Base-by-base conservation (phyloP, 306 rosid genomes). In the Abrus pulchellus region DNA sequence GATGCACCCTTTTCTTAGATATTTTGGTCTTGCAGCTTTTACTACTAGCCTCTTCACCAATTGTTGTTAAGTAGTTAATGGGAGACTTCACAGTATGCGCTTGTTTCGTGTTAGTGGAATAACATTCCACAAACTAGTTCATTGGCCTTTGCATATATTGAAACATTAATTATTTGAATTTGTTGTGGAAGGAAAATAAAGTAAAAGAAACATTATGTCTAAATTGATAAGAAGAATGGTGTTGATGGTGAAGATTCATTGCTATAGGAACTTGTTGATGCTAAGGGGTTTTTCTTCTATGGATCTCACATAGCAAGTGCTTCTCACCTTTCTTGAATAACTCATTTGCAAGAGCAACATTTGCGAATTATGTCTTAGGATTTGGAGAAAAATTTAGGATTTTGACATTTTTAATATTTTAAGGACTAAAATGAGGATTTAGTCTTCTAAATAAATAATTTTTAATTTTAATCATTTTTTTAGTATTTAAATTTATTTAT, bases 301-400 rank as follows among this genome's bases (percentile, higher is more conserved):
- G 98, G 88, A 95, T 95, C 90, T 95, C 98, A 44, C 99, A 95
- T 1, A 95, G 82, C 79, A 93, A 82, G 62, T 95, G 97, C 75
- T 95, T 95, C 85, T 91, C 98, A 10, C 99, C 99, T 54, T 85
- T 95, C 82, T 90, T 91, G 89, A 95, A 95, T 47, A 89, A 93
- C 53, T 95, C 99, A 74, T 95, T 95, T 0, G 99, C 99, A 41
- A 95, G 20, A 20, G 20, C 20, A 20, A 20, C 20, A 0, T 20
- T 20, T 20, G 20, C 0, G 20, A 20, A 20, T 20, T 20, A 20
- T 20, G 20, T 20, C 20, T 20, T 20, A 20, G 20, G 20, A 20
- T 20, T 20, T 20, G 20, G 0, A 20, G 20, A 20, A 20, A 20
- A 20, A 20, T 20, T 20, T 20, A 20, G 20, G 20, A 20, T 20